Evolutionary conservation across 2,329 filamentous ascomycete species (phyloP).

Genomic region (Pochonia chlamydosporia): DNA sequence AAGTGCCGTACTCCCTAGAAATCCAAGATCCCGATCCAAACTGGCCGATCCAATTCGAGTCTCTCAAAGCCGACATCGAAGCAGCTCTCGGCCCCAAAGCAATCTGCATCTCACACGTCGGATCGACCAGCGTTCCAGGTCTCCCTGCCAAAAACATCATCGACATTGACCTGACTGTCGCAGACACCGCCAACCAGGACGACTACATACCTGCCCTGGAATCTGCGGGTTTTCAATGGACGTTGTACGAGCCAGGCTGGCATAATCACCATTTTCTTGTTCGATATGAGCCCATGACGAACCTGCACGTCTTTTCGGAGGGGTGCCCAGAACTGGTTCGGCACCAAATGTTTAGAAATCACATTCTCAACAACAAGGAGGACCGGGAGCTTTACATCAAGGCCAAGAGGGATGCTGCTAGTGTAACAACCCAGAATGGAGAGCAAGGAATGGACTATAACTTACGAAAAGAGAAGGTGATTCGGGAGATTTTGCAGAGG

Average conservation of each 20-base stretch:
- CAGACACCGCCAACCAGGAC: conserved; percentile 31
- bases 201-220: conserved; percentile 38
- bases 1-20: conserved; percentile 14
- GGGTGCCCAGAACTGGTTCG: conserved; percentile 33
- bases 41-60: conserved; percentile 29
- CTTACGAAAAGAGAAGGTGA: conserved; percentile 30
- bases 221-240: conserved; percentile 38
- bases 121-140: conserved; percentile 43
- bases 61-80: conserved; percentile 26
- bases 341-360: conserved; percentile 37
- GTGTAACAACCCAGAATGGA: conserved; percentile 18
- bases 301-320: conserved; percentile 43
- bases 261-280: conserved; percentile 42
- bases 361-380: conserved; percentile 27
- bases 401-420: conserved; percentile 31
- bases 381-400: conserved; percentile 34
- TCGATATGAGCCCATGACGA: conserved; percentile 28
- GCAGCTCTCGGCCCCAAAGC: conserved; percentile 28
- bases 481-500: conserved; percentile 28
- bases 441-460: conserved; percentile 33
- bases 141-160: conserved; percentile 47
- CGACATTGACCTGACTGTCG: conserved; percentile 44
- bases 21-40: conserved; percentile 30
- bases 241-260: conserved; percentile 39
- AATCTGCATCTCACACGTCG: conserved; percentile 38